A percentile compares a stretch with the other conserved stretches of the same genome.
Conservation (phyloP, 305 asterid genomes). For the Fraxinus baroniana region DNA sequence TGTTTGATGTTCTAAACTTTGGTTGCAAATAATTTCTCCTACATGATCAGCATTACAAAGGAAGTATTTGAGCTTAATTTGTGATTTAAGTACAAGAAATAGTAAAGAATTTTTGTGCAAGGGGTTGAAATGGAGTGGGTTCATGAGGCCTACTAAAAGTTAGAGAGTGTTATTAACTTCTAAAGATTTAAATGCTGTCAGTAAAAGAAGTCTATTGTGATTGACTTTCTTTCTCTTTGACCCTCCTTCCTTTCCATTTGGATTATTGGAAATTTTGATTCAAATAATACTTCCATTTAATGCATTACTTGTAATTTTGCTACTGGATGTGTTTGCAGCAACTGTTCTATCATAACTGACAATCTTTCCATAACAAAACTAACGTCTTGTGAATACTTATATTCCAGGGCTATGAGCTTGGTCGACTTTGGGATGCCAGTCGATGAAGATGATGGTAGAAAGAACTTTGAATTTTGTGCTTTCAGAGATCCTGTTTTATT, state of each 20-base stretch:
- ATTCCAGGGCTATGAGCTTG: background rate
- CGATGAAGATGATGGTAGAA: constrained; percentile 39
- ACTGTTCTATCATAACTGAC: background rate
- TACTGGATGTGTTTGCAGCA: background rate
- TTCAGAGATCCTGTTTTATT: constrained; percentile 80
- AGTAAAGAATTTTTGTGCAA: background rate
- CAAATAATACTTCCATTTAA: background rate
- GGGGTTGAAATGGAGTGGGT: background rate
- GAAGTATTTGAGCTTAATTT: background rate
- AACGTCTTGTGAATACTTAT: background rate
- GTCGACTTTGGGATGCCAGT: background rate
- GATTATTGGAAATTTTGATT: background rate
- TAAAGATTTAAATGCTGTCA: background rate
- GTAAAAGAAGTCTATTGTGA: background rate
- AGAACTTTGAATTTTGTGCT: constrained; percentile 61
- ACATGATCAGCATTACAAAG: background rate
- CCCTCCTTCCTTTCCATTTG: background rate
- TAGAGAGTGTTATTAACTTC: background rate
- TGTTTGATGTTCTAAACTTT: background rate
- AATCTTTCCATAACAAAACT: background rate
- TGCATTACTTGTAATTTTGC: background rate
- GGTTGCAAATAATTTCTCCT: background rate
- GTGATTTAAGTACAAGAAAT: background rate
- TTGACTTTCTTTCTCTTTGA: background rate
- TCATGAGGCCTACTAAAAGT: background rate